Base-by-base conservation (phyloP, 768 basidiomycete genomes). In the Polyporus arcularius region DNA sequence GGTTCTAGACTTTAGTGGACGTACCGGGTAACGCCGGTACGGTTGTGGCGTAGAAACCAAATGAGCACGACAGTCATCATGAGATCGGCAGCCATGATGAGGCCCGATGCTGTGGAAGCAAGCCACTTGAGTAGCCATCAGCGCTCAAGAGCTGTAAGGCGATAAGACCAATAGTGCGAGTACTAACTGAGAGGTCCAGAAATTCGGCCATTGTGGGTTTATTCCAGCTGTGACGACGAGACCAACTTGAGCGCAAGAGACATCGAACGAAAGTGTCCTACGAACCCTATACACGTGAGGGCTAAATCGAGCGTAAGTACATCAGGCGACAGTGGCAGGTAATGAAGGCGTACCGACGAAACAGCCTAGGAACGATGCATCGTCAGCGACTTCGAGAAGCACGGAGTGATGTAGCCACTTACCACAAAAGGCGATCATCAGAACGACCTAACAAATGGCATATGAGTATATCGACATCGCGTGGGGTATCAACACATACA, bases 61-160 rank as follows among this genome's bases (percentile, higher is more conserved):
- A 60, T 60, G 38, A 60, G 58, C 8, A 60, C 46, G 11, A 46
- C 30, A 10, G 58, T 60, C n/a, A 60, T 38, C 38, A 53, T 30
- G 2, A 60, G 11, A 46, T 60, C 58, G 6, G 43, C 58, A 0
- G 28, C 38, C 58, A 60, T 60, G 16, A 54, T 54, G 28, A 52
- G 26, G 2, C n/a, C 18, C 0, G 48, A 52, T 0, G 52, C 58
- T 10, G 46, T 43, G 1, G 58, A 52, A 3, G 48, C 58, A 39
- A 53, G 30, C 38, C 58, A 52, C 58, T 60, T 21, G n/a, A 15
- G 16, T 11, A 14, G 21, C 12, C 28, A 18, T 26, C 11, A 47
- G 32, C 6, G 28, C 35, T 3, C 40, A 26, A 1, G 10, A 21
- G 11, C n/a, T 5, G n/a, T n/a, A n/a, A n/a, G n/a, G n/a, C n/a